Evolutionary conservation across 768 basidiomycete genomes (phyloP), one percentile per base, ranked within the genome.

Genomic region (Leucogyrophana mollusca): DNA sequence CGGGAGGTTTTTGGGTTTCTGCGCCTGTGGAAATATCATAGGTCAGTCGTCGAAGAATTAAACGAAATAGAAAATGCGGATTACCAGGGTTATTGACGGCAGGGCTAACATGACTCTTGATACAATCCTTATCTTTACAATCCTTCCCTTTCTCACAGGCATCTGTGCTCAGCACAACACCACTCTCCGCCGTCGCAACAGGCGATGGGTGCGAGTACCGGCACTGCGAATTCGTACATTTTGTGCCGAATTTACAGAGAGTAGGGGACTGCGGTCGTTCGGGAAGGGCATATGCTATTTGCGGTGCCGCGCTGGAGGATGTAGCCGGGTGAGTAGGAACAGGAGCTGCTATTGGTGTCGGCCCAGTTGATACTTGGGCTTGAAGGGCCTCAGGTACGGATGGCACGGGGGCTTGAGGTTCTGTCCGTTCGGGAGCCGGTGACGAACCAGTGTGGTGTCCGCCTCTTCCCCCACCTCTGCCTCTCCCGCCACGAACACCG

Each of bases 121-220:
- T 81, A 64, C 94, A 97, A 66, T 97, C 95, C 61, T 90, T 85
- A 66, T 99, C 93, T 59, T 88, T 84, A 67, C 96, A 99, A 37
- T 86, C 73, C 61, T 84, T 87, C 14, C 90, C 90, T 40, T 85
- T 82, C 57, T 94, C 90, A 65, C 96, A 99, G 16, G 91, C 74
- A 47, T 98, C 95, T 47, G 90, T 93, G 56, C 90, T 95, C 46
- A 99, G 74, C 2, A 98, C 96, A 52, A 99, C 79, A 8, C 94
- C 96, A 57, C 89, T 94, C 69, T 95, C 93, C 24, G 87, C 77
- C 14, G 95, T 96, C 5, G 96, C 94, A 3, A 94, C 91, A n/a
- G 96, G 96, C 8, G 90, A 93, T 4, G 96, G 94, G 65, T 99
- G 96, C 8, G 92, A 91, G 65, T 83, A 98, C 14, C 87, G 77